Base-by-base conservation (phyloP, 345 rosid species). In the Pistacia atlantica region DNA sequence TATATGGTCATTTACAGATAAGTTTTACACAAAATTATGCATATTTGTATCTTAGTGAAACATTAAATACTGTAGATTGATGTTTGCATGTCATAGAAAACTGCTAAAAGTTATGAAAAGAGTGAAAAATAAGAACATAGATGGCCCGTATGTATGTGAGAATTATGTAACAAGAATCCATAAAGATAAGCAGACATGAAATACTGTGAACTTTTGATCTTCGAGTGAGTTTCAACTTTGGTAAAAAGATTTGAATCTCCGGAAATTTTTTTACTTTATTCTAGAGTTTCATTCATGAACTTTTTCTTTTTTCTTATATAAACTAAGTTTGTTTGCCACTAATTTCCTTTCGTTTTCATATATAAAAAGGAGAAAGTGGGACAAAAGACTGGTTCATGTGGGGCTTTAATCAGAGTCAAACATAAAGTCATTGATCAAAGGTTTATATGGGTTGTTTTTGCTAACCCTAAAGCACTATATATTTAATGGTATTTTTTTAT, bases 181-280 rank as follows among this genome's bases (percentile, higher is more conserved):
- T 75, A 45, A 37, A 78, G 75, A 67, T 63, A 9, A 9, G 42
- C 60, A 76, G 77, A 76, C 84, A 81, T 61, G 33, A 46, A 20
- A 72, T 31, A 64, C 75, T 78, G 77, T 76, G 20, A 59, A 51
- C 81, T 77, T 84, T 79, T 77, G 71, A 72, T 76, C 71, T 73
- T 75, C 28, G n/a, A 46, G 74, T 42, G 8, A 77, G 70, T 35
- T 81, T 81, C 33, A 65, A 31, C 64, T 65, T 74, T 76, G 80
- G 77, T 71, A 67, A 64, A 86, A 84, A 67, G 74, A 79, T 68
- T 82, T 79, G 83, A 78, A 84, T 73, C 80, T 77, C 80, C 14
- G 69, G 67, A 63, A 49, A 11, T 70, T 74, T 49, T 52, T 73
- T 73, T 62, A 28, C 52, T 62, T 73, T 73, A 9, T 73, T 11